These are phyloP conservation scores for Camellia lanceoleosa DNA, from an alignment of 148 eudicot genomes.

Conservation along the genomic window DNA sequence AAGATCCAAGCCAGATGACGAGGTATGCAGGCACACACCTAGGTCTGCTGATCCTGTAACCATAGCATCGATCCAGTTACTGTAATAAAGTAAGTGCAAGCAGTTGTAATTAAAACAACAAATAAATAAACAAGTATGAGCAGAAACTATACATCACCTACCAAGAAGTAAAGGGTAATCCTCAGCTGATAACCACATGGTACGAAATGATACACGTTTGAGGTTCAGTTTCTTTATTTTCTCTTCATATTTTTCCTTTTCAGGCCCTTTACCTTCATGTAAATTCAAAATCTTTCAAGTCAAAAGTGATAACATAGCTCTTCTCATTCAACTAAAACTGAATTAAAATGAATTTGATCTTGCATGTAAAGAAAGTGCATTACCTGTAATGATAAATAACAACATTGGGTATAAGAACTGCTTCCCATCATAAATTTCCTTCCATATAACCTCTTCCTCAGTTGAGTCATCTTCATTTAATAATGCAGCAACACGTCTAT, in stretches of 20 bases:
- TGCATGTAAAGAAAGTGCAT: slow-evolving; percentile 11
- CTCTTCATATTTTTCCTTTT: slow-evolving; percentile 82
- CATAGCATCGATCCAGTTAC: neutral
- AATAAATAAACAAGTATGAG: neutral
- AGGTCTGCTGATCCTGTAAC: slow-evolving; percentile 56
- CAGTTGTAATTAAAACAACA: neutral
- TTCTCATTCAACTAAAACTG: neutral
- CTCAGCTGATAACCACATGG: slow-evolving; percentile 96
- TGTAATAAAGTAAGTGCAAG: neutral
- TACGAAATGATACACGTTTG: slow-evolving; percentile 91
- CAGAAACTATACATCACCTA: slow-evolving; percentile 15
- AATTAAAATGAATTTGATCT: neutral
- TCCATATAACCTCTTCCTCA: slow-evolving; percentile 55
- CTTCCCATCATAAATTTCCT: slow-evolving; percentile 53
- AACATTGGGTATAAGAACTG: slow-evolving; percentile 55
- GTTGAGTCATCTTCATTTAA: slow-evolving; percentile 72
- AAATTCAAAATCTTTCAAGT: slow-evolving; percentile 9
- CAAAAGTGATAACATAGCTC: slow-evolving; percentile 2
- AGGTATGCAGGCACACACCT: slow-evolving; percentile 96
- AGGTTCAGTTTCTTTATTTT: slow-evolving; percentile 78
- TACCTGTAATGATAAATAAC: slow-evolving; percentile 91
- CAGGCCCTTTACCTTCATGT: slow-evolving; percentile 88
- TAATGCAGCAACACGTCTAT: slow-evolving; percentile 90
- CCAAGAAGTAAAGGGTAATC: slow-evolving; percentile 96
- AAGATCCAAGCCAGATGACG: slow-evolving; percentile 70